Conservation (phyloP, 805 yeast species). For the Clavispora phyllophila region DNA sequence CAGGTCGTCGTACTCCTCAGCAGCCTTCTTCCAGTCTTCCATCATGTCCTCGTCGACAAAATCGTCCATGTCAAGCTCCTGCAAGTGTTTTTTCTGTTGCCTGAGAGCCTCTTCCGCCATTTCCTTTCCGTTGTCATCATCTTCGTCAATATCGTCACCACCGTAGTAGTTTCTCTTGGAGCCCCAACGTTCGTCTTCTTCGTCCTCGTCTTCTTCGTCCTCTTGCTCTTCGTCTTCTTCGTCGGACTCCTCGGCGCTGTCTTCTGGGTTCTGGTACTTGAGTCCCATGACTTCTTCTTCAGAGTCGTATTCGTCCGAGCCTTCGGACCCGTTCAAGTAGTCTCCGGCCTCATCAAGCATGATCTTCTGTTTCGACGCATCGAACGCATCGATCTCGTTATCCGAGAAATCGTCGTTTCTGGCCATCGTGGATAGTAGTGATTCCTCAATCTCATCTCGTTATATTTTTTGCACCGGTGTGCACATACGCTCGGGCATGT, state of each 20-base stretch:
- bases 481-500: no score
- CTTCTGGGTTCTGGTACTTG: constrained; percentile 15
- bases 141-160: constrained; percentile 58
- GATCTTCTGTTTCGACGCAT: constrained; percentile 52
- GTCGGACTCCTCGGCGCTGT: constrained; percentile 33
- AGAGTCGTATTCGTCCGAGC: constrained; percentile 37
- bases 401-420: constrained; percentile 11
- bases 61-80: constrained; percentile 63
- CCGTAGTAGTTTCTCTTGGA: constrained; percentile 49
- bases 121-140: constrained; percentile 69
- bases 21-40: constrained; percentile 69
- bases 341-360: constrained; percentile 54
- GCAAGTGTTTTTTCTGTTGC: constrained; percentile 69
- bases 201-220: constrained; percentile 36
- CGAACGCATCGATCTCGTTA: constrained; percentile 65
- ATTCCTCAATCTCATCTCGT: background rate
- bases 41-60: constrained; percentile 65
- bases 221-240: constrained; percentile 47
- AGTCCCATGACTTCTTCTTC: constrained; percentile 55
- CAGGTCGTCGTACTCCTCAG: constrained; percentile 42
- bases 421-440: background rate
- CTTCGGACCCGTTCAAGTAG: constrained; percentile 19
- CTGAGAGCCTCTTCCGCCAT: constrained; percentile 86
- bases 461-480: background rate
- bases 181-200: constrained; percentile 43